Conservation (phyloP, 345 rosid genomes). For the Turritis glabra region DNA sequence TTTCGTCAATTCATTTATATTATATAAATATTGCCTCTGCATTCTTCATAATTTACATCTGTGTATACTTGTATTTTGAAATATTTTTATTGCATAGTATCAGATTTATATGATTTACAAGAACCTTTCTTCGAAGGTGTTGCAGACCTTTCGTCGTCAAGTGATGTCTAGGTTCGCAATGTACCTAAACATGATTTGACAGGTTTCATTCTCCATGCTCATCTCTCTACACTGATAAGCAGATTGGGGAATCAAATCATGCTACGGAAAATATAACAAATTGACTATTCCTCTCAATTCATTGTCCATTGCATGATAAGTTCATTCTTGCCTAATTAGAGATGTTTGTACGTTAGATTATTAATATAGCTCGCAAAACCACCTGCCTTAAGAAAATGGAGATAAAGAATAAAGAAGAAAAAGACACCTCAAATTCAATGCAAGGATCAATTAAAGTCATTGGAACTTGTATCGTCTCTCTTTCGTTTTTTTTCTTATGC, state of each 20-base stretch:
- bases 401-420: neutral
- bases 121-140: neutral
- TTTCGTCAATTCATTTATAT: neutral
- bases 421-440: neutral
- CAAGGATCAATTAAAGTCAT: neutral
- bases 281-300: neutral
- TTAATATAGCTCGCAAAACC: too few relatives aligned
- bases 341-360: neutral
- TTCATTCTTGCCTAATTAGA: neutral
- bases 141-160: neutral
- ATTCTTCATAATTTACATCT: neutral
- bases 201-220: neutral
- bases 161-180: neutral
- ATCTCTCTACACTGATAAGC: too few relatives aligned
- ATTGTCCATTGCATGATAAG: neutral
- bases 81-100: neutral
- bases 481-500: neutral
- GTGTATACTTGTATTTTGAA: neutral
- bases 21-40: neutral
- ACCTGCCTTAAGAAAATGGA: too few relatives aligned
- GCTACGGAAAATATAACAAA: neutral
- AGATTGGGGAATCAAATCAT: constrained; percentile 1
- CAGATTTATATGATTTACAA: neutral
- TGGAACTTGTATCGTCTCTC: neutral
- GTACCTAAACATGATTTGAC: neutral